Evolutionary conservation across 176 grass and related monocot genomes (phyloP).

Genomic region (Melocanna baccifera): DNA sequence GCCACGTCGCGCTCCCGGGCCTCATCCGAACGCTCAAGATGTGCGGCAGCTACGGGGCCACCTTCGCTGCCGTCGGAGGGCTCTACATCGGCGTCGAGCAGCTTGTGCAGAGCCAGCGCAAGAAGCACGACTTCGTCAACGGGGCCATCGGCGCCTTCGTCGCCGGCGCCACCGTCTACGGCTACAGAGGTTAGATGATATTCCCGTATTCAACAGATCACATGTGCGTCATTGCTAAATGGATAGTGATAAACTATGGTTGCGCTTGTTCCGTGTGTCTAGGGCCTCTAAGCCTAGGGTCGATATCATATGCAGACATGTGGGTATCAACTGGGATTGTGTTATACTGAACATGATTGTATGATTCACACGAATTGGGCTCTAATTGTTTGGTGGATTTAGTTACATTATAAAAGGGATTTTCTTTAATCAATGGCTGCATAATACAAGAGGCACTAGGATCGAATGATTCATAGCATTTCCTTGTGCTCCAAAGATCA

Average conservation of each 20-base stretch:
- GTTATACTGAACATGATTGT: background rate
- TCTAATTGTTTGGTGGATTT: background rate
- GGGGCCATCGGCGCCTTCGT: conserved; percentile 83
- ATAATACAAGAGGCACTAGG: background rate
- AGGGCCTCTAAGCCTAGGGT: background rate
- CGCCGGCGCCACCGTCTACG: conserved; percentile 78
- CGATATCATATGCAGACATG: background rate
- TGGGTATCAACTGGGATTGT: background rate
- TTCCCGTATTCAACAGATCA: background rate
- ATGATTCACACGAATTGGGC: background rate
- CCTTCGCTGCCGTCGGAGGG: conserved; percentile 86
- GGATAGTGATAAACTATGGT: background rate
- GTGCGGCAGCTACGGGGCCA: conserved; percentile 82
- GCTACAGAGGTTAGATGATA: conserved; percentile 65
- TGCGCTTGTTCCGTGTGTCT: background rate
- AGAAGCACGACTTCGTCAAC: conserved; percentile 86
- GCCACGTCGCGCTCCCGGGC: conserved; percentile 84
- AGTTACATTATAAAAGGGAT: background rate
- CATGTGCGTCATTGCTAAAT: background rate
- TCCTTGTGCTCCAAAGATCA: background rate
- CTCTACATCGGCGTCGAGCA: conserved; percentile 92
- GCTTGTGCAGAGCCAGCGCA: conserved; percentile 77
- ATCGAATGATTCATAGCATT: background rate
- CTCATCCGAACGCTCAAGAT: conserved; percentile 89
- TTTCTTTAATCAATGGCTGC: background rate